Percentiles rank a stretch among this genome's conserved stretches.
These are phyloP conservation scores for Penicillium cosmopolitanum DNA, from an alignment of 495 filamentous ascomycete species.

Conservation along the genomic window DNA sequence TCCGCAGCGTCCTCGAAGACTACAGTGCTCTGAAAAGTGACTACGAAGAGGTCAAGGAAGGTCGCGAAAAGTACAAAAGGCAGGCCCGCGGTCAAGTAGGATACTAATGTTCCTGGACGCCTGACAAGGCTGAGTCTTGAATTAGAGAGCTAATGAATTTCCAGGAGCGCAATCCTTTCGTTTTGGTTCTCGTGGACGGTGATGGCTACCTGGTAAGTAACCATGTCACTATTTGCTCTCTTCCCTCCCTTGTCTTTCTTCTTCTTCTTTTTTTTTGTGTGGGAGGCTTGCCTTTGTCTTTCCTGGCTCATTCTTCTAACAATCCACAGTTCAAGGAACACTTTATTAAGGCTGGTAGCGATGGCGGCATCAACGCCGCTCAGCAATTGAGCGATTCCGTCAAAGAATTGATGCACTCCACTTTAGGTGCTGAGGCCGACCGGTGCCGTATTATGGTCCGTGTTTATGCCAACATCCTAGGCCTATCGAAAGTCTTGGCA, in stretches of 20 bases:
- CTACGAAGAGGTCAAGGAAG: constrained; percentile 59
- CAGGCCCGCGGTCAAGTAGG: constrained; percentile 53
- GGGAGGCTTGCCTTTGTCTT: neutral
- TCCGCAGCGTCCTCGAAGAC: constrained; percentile 47
- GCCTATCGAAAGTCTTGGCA: constrained; percentile 53
- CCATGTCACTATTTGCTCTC: neutral
- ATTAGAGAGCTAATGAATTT: constrained; percentile 4
- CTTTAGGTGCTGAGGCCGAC: constrained; percentile 51
- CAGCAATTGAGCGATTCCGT: constrained; percentile 55
- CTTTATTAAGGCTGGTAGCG: constrained; percentile 51
- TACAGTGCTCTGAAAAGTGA: constrained; percentile 59
- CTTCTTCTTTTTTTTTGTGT: neutral
- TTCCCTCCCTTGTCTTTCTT: neutral
- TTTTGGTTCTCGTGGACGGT: constrained; percentile 63
- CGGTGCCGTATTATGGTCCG: constrained; percentile 63
- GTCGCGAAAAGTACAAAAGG: constrained; percentile 56
- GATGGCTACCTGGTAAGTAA: constrained; percentile 56
- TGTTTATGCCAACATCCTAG: constrained; percentile 61
- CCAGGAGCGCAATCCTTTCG: constrained; percentile 61
- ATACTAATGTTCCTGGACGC: constrained; percentile 1
- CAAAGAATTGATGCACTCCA: constrained; percentile 46
- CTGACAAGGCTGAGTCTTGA: neutral
- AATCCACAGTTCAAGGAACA: constrained; percentile 55
- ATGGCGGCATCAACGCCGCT: constrained; percentile 62
- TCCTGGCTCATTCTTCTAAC: neutral